A percentile compares a stretch with the other conserved stretches of the same genome.
Evolutionary conservation across 805 yeast genomes (phyloP).

Genomic region (Candida vartiovaarae): DNA sequence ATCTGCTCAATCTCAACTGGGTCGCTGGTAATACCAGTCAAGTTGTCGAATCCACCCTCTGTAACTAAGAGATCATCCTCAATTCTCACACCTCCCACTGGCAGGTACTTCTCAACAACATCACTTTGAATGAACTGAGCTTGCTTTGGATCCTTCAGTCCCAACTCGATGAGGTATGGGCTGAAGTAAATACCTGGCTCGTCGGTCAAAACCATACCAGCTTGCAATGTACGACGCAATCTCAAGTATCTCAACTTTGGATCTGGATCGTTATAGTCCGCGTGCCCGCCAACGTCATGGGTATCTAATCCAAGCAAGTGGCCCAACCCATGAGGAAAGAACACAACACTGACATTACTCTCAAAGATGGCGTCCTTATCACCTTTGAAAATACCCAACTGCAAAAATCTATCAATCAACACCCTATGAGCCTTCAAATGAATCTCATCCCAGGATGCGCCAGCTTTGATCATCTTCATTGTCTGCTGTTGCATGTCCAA

Average conservation of each 20-base stretch:
- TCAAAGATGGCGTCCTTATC: slow-evolving; percentile 60
- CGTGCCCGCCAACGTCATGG: slow-evolving; percentile 88
- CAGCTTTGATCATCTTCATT: slow-evolving; percentile 71
- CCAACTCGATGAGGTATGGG: slow-evolving; percentile 66
- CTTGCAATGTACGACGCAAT: slow-evolving; percentile 62
- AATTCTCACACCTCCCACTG: slow-evolving; percentile 94
- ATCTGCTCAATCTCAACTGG: slow-evolving; percentile 75
- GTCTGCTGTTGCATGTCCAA: slow-evolving; percentile 74
- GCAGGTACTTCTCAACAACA: slow-evolving; percentile 69
- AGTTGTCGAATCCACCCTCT: slow-evolving; percentile 65
- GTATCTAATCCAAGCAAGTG: slow-evolving; percentile 93
- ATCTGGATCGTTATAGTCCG: slow-evolving; percentile 81
- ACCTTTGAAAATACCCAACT: slow-evolving; percentile 68
- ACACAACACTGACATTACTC: slow-evolving; percentile 65
- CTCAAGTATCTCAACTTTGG: slow-evolving; percentile 73
- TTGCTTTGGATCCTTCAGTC: slow-evolving; percentile 37
- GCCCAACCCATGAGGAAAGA: slow-evolving; percentile 95
- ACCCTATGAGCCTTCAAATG: slow-evolving; percentile 77
- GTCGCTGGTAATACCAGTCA: slow-evolving; percentile 80
- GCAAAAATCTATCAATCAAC: slow-evolving; percentile 60
- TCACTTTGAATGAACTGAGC: slow-evolving; percentile 44
- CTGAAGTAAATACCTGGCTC: slow-evolving; percentile 95
- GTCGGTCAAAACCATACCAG: slow-evolving; percentile 84
- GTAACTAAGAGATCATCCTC: slow-evolving; percentile 90
- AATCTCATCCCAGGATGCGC: slow-evolving; percentile 77